These are phyloP conservation scores for Hypoxylon intermedium DNA, from an alignment of 495 filamentous ascomycete species.

Conservation along the genomic window DNA sequence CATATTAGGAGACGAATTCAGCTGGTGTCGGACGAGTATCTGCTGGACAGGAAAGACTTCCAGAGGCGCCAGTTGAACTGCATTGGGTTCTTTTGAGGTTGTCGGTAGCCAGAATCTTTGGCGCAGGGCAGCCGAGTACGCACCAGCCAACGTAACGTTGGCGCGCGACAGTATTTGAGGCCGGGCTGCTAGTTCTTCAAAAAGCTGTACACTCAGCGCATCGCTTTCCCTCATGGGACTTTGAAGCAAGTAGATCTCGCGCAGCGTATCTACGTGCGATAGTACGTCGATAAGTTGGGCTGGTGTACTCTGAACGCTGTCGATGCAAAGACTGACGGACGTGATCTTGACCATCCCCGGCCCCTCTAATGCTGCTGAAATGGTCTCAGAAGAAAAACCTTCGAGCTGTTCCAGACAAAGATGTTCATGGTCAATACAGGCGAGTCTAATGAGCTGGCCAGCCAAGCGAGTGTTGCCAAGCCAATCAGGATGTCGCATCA, in stretches of 20 bases:
- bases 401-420: neutral
- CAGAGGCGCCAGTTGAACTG: neutral
- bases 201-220: neutral
- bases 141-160: neutral
- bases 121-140: slow-evolving; percentile 3
- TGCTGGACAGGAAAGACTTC: slow-evolving; percentile 2
- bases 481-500: too few relatives aligned
- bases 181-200: neutral
- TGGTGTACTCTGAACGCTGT: neutral
- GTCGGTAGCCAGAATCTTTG: neutral
- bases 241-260: slow-evolving; percentile 7
- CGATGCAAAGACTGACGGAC: slow-evolving; percentile 2
- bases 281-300: neutral
- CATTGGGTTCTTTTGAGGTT: neutral
- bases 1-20: neutral
- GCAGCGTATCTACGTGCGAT: neutral
- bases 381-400: neutral
- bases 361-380: neutral
- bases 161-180: neutral
- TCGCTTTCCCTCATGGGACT: neutral
- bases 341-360: neutral
- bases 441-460: too few relatives aligned
- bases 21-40: neutral
- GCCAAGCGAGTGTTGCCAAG: too few relatives aligned
- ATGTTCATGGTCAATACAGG: neutral